phyloP scores from a whole-genome alignment of 805 yeast species.

The Yamadazyma insecticola region DNA sequence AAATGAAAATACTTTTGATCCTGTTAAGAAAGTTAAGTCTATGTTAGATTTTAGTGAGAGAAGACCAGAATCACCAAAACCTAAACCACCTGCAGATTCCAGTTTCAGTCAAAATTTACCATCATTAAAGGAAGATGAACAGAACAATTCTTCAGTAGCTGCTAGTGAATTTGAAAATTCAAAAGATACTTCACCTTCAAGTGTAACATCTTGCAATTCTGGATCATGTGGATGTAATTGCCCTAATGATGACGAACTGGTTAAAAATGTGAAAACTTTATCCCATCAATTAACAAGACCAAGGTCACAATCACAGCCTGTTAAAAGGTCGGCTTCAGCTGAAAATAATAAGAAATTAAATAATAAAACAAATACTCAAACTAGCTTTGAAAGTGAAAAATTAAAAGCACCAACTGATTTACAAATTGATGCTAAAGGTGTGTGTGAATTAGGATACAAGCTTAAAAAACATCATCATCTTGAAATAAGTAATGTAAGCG shows the following conservation, averaged over 20 bases:
- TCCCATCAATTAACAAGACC: conserved; percentile 1
- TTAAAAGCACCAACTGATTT: conserved; percentile 11
- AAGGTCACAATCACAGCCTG: conserved; percentile 1
- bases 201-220: no score
- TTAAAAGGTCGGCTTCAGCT: background rate
- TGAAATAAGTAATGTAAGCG: conserved; percentile 30
- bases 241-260: background rate
- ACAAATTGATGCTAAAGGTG: conserved; percentile 22
- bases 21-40: conserved; percentile 16
- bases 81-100: background rate
- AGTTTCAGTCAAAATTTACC: no score
- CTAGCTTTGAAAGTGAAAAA: conserved; percentile 4
- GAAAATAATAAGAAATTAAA: background rate
- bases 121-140: no score
- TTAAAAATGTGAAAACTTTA: no score
- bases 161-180: no score
- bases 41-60: conserved; percentile 21
- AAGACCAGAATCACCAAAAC: conserved; percentile 2
- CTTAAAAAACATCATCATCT: conserved; percentile 40
- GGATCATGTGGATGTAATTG: conserved; percentile 4
- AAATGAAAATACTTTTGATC: background rate
- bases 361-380: background rate
- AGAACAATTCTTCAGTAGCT: no score
- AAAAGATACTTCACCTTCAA: no score
- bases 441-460: conserved; percentile 39